These are phyloP conservation scores for Phytopythium mirpurense DNA, from an alignment of 352 stramenopile species.

Conservation along the genomic window DNA sequence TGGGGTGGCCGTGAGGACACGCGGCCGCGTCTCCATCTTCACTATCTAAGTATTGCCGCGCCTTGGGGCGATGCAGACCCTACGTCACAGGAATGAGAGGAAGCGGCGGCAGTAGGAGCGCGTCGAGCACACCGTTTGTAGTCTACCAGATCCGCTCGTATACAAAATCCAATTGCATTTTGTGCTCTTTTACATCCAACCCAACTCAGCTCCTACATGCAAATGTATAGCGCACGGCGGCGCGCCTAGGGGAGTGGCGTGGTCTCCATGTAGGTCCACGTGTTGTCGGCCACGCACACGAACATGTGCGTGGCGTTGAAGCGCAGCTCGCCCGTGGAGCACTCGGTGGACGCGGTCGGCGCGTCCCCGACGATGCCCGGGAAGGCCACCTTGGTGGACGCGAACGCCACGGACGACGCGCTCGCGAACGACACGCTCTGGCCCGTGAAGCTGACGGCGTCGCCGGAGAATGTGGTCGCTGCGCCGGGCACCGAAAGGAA, in stretches of 20 bases:
- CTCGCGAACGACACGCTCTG: conserved; percentile 3
- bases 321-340: conserved; percentile 20
- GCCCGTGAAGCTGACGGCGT: neutral
- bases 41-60: no score
- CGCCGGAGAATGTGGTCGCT: neutral
- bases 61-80: no score
- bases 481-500: neutral
- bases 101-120: neutral
- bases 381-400: conserved; percentile 11
- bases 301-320: conserved; percentile 17
- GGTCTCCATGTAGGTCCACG: neutral
- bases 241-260: neutral
- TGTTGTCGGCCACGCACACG: conserved; percentile 12
- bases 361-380: conserved; percentile 9
- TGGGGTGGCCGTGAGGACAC: no score
- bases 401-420: neutral
- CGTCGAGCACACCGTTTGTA: neutral
- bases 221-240: neutral
- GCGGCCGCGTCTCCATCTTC: no score
- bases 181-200: no score
- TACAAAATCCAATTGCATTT: neutral
- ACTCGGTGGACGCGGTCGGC: conserved; percentile 5
- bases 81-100: no score
- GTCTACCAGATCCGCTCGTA: neutral
- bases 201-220: neutral